Evolutionary conservation across 148 eudicot species (phyloP).

Genomic region (Limonium bicolor): DNA sequence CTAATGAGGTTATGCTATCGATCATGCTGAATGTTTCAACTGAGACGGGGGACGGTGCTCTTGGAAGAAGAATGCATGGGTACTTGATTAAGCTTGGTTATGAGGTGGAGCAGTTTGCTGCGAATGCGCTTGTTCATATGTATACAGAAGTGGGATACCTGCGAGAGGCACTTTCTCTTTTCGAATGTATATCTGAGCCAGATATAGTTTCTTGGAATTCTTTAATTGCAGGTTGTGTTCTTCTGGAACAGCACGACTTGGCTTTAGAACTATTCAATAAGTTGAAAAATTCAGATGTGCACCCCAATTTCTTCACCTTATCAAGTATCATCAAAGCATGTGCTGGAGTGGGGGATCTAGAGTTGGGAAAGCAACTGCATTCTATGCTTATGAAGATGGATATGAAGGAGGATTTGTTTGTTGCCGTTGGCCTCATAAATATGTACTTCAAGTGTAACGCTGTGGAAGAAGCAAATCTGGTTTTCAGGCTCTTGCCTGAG

Average conservation of each 20-base stretch:
- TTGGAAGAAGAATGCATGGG: slow-evolving; percentile 51
- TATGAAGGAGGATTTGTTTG: slow-evolving; percentile 29
- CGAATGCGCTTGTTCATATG: slow-evolving; percentile 65
- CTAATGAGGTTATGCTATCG: slow-evolving; percentile 58
- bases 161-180: slow-evolving; percentile 22
- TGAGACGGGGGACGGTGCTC: slow-evolving; percentile 21
- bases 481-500: slow-evolving; percentile 29
- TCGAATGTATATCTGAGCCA: slow-evolving; percentile 25
- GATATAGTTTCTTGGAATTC: slow-evolving; percentile 77
- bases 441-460: slow-evolving; percentile 57
- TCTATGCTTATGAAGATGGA: slow-evolving; percentile 44
- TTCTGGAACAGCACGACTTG: slow-evolving; percentile 33
- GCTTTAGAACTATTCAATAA: slow-evolving; percentile 39
- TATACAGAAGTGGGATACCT: slow-evolving; percentile 44
- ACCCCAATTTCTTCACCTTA: slow-evolving; percentile 51
- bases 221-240: slow-evolving; percentile 63
- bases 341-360: slow-evolving; percentile 35
- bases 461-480: slow-evolving; percentile 32
- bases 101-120: slow-evolving; percentile 46
- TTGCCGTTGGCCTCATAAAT: slow-evolving; percentile 47
- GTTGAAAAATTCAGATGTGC: slow-evolving; percentile 39
- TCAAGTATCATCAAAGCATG: slow-evolving; percentile 73
- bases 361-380: slow-evolving; percentile 54
- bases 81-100: slow-evolving; percentile 48
- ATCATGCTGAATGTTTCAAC: slow-evolving; percentile 54